Percentiles rank a stretch among this genome's conserved stretches.
These are phyloP conservation scores for Suhomyces sp. DNA, from an alignment of 805 yeast species.

Conservation along the genomic window DNA sequence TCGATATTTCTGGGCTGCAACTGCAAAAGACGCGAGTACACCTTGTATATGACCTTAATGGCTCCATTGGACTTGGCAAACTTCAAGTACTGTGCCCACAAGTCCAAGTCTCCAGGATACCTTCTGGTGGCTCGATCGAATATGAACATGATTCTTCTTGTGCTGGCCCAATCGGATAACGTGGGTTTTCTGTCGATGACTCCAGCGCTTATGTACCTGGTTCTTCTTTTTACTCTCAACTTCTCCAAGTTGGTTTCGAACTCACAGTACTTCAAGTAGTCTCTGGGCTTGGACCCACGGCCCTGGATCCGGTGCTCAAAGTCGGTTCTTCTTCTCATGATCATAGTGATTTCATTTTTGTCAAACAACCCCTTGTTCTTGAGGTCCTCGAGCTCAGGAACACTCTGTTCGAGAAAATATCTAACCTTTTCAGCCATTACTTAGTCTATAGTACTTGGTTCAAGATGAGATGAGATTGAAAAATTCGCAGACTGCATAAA, in stretches of 20 bases:
- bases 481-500: constrained; percentile 2
- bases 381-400: constrained; percentile 90
- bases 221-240: constrained; percentile 67
- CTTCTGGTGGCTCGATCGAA: constrained; percentile 79
- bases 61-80: constrained; percentile 67
- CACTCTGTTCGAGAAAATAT: constrained; percentile 61
- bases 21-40: constrained; percentile 74
- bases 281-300: constrained; percentile 75
- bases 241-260: constrained; percentile 80
- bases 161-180: constrained; percentile 84
- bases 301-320: constrained; percentile 88
- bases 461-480: constrained; percentile 1
- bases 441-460: background rate
- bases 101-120: constrained; percentile 69
- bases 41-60: constrained; percentile 67
- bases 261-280: constrained; percentile 72
- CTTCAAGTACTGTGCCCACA: constrained; percentile 77
- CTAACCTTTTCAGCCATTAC: constrained; percentile 45
- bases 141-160: constrained; percentile 74
- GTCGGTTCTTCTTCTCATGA: constrained; percentile 92
- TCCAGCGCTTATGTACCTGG: constrained; percentile 54
- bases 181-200: constrained; percentile 60
- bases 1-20: constrained; percentile 88
- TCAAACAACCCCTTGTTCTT: constrained; percentile 77
- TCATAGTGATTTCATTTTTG: constrained; percentile 73